Evolutionary conservation across 1,284 basidiomycete species (phyloP).

Genomic region (Ganoderma boninense): DNA sequence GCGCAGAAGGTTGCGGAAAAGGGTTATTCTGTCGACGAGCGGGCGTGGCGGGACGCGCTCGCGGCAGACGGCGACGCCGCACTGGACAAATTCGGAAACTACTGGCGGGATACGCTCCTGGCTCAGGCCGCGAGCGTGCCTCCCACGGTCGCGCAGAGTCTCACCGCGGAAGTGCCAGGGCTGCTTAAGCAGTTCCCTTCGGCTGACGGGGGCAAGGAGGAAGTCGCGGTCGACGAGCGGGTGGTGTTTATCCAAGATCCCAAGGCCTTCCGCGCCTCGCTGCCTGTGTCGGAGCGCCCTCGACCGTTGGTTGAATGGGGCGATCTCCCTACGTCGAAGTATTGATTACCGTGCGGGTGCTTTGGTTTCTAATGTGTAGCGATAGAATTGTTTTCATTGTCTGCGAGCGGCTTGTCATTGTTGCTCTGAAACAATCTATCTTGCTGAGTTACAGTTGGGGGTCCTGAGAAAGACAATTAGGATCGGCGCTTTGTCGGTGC

Average conservation of each 20-base stretch:
- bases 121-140: slow-evolving; percentile 42
- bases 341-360: slow-evolving; percentile 40
- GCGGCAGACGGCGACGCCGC: slow-evolving; percentile 55
- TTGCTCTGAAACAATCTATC: slow-evolving; percentile 8
- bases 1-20: slow-evolving; percentile 60
- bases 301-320: slow-evolving; percentile 72
- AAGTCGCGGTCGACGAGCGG: slow-evolving; percentile 52
- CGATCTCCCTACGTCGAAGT: slow-evolving; percentile 64
- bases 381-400: slow-evolving; percentile 17
- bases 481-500: slow-evolving; percentile 1
- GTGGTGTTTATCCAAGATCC: slow-evolving; percentile 76
- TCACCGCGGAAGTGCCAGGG: slow-evolving; percentile 61
- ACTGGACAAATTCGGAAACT: slow-evolving; percentile 55
- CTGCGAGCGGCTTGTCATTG: not conserved
- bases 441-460: not conserved
- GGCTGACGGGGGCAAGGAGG: slow-evolving; percentile 58
- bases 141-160: slow-evolving; percentile 53
- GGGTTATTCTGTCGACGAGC: slow-evolving; percentile 61
- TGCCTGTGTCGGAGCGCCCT: slow-evolving; percentile 62
- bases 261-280: slow-evolving; percentile 72
- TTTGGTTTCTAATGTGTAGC: slow-evolving; percentile 20
- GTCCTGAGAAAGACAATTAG: slow-evolving; percentile 15
- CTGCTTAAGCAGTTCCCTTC: slow-evolving; percentile 63
- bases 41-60: slow-evolving; percentile 54
- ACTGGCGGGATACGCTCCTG: slow-evolving; percentile 65